Conservation (phyloP, 192 early-diverging fungal genomes). For the Podila verticillata region DNA sequence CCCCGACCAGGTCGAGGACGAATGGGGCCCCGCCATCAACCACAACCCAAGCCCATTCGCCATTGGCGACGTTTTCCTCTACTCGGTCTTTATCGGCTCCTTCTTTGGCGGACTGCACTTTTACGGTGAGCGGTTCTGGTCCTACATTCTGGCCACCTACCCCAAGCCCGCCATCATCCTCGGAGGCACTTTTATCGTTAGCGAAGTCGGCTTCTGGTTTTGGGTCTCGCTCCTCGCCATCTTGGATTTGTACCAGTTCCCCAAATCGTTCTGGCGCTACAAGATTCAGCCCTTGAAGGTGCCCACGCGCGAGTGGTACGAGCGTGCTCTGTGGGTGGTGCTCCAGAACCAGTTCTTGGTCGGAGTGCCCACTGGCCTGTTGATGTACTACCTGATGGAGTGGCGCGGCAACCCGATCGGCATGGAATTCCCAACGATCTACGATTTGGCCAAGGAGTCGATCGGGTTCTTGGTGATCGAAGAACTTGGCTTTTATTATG, state of each 20-base stretch:
- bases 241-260: constrained; percentile 44
- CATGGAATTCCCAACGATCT: constrained; percentile 71
- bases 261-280: constrained; percentile 66
- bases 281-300: constrained; percentile 75
- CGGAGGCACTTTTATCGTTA: constrained; percentile 35
- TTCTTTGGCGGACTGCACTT: constrained; percentile 39
- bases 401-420: constrained; percentile 72
- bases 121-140: constrained; percentile 40
- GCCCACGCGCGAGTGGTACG: constrained; percentile 62
- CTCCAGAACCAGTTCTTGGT: constrained; percentile 71
- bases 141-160: constrained; percentile 37
- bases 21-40: constrained; percentile 29
- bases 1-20: constrained; percentile 26
- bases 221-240: constrained; percentile 37
- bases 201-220: constrained; percentile 45
- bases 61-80: constrained; percentile 47
- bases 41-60: constrained; percentile 40
- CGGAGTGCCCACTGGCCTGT: constrained; percentile 73
- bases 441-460: constrained; percentile 55
- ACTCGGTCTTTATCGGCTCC: constrained; percentile 21
- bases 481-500: constrained; percentile 79
- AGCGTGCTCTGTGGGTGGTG: constrained; percentile 66
- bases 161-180: constrained; percentile 35
- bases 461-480: constrained; percentile 72
- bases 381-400: constrained; percentile 69